Evolutionary conservation across 345 rosid genomes (phyloP).

Genomic region (Salix dunnii): DNA sequence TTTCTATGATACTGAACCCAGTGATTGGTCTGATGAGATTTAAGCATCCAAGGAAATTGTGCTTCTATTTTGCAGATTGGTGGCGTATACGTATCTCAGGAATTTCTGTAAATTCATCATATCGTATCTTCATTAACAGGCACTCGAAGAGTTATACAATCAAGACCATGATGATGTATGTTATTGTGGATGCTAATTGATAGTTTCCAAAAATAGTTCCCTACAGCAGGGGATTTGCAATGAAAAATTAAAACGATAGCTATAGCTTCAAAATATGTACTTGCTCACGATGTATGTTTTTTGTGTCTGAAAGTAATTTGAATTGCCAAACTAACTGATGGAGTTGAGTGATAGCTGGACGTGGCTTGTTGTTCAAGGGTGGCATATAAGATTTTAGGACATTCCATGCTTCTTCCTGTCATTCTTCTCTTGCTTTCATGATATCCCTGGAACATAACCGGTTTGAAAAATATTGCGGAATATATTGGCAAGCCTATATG

Average conservation of each 20-base stretch:
- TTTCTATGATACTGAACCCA: slow-evolving; percentile 60
- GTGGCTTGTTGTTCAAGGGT: too few relatives aligned
- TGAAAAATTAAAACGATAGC: neutral
- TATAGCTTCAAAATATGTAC: neutral
- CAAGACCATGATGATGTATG: too few relatives aligned
- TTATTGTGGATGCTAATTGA: neutral
- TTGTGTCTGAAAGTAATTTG: neutral
- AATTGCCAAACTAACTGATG: too few relatives aligned
- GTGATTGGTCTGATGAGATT: slow-evolving; percentile 68
- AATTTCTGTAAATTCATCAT: neutral
- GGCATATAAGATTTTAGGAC: too few relatives aligned
- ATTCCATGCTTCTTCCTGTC: neutral
- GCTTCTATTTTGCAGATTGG: neutral
- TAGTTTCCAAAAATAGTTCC: neutral
- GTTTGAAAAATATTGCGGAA: neutral
- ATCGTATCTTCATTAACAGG: too few relatives aligned
- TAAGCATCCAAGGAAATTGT: slow-evolving; percentile 15
- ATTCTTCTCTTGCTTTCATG: slow-evolving; percentile 5
- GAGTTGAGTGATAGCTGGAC: too few relatives aligned
- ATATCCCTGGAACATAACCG: neutral
- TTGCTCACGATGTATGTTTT: neutral
- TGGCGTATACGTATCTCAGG: neutral
- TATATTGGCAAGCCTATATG: slow-evolving; percentile 40
- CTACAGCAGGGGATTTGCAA: neutral
- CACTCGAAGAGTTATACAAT: too few relatives aligned